Base-by-base conservation (phyloP, 2,329 filamentous ascomycete genomes). In the Leptographium wingfieldii region DNA sequence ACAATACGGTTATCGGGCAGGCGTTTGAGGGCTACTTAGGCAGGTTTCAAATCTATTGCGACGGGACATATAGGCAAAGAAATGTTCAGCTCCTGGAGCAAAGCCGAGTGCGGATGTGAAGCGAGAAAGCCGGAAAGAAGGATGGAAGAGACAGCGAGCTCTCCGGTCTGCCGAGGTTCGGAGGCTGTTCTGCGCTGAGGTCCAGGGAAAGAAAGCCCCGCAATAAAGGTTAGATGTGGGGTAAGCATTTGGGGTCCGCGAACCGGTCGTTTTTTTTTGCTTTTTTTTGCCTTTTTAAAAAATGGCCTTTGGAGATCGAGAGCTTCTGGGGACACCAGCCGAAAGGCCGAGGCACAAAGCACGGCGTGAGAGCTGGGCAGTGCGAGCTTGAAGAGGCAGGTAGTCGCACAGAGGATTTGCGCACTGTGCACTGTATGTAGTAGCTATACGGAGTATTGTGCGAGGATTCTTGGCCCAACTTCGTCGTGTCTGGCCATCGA, bases 341-440 rank as follows among this genome's bases (percentile, higher is more conserved):
- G 63, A 64, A 59, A 54, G 63, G 52, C 63, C 63, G 61, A 63
- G 63, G 63, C 63, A 64, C 46, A 19, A n/a, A n/a, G 22, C 16
- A 48, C 43, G 19, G 43, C 43, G 14, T 16, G 38, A 16, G 38
- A 16, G 38, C 14, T 40, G 38, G 38, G 38, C 38, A 40, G 33
- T 35, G 33, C 33, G 33, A 35, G 9, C 33, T 9, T 35, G 33
- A 35, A 35, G 33, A 35, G 33, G 33, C 33, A 35, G 9, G 33
- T 35, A 35, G 6, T 9, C 33, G 33, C 33, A 35, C 9, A 9
- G 22, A 16, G 38, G 38, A 3, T 4, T 3, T 40, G 38, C 14
- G 14, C 38, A 40, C 12, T 14, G 12, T 40, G 38, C 12, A 5
- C 3, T 4, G 38, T 14, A 38, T 38, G 35, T 38, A 10, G 35